These are phyloP conservation scores for Nicotiana attenuata DNA, from an alignment of 257 asterid species.

Conservation along the genomic window DNA sequence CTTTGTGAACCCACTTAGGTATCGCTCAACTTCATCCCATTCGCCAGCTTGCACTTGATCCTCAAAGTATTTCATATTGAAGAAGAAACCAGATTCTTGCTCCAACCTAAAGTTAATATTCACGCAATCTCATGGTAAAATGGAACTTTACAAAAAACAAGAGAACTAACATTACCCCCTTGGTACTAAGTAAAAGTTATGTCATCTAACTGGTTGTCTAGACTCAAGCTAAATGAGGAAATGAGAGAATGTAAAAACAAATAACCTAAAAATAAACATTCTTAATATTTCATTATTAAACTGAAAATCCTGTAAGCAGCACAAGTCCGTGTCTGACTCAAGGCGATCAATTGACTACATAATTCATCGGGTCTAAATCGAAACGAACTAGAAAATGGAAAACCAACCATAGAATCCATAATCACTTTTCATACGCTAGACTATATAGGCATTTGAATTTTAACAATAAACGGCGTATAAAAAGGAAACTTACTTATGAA, in stretches of 20 bases:
- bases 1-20: conserved; percentile 83
- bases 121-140: not conserved
- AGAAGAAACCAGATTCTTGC: conserved; percentile 93
- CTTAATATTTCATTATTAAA: not conserved
- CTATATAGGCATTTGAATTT: not conserved
- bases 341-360: not conserved
- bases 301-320: not conserved
- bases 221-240: not conserved
- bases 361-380: not conserved
- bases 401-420: not conserved
- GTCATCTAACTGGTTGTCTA: not conserved
- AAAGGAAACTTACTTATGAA: conserved; percentile 60
- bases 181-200: not conserved
- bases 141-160: not conserved
- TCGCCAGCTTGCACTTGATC: conserved; percentile 97
- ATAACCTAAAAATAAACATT: not conserved
- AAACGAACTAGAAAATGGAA: not conserved
- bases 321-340: not conserved
- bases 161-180: not conserved
- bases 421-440: not conserved
- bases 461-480: conserved; percentile 8
- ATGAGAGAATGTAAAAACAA: not conserved
- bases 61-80: conserved; percentile 92
- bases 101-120: conserved; percentile 56
- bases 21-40: conserved; percentile 94